Percentiles rank a stretch among this genome's conserved stretches.
phyloP scores from a whole-genome alignment of 352 stramenopile species.

The Phytophthora fragariae region DNA sequence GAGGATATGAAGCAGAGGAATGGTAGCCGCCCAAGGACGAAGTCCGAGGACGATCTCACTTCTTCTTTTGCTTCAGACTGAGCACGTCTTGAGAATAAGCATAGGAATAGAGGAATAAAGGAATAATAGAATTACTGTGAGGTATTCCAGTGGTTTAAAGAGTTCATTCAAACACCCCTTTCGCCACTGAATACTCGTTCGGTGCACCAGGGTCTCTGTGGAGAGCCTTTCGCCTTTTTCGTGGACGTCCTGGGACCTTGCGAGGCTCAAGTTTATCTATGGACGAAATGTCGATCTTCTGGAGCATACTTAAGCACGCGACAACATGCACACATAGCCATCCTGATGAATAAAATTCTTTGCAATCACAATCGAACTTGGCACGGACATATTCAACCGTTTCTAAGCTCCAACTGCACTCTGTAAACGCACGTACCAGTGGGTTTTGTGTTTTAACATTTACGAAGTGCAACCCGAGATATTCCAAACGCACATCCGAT shows the following conservation, averaged over 20 bases:
- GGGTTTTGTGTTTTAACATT: neutral
- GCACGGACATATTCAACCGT: neutral
- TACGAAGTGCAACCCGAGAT: neutral
- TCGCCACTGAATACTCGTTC: neutral
- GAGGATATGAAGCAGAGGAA: neutral
- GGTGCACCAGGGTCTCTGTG: neutral
- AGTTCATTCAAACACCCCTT: neutral
- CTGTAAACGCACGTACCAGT: neutral
- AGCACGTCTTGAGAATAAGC: constrained; percentile 4
- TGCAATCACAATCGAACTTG: neutral
- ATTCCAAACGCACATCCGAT: neutral
- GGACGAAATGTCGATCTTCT: neutral
- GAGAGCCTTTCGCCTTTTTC: too few species aligned
- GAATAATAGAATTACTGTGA: neutral
- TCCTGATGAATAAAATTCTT: neutral
- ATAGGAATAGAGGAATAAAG: constrained; percentile 7
- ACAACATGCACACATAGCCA: neutral
- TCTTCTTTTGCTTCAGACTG: constrained; percentile 9
- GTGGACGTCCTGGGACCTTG: neutral
- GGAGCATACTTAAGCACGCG: neutral
- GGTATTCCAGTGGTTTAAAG: neutral
- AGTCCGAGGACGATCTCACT: neutral
- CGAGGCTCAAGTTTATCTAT: neutral
- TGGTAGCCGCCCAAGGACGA: too few species aligned
- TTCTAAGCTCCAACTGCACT: neutral